These are phyloP conservation scores for Clarireedia paspali DNA, from an alignment of 2,329 filamentous ascomycete species.

Conservation along the genomic window DNA sequence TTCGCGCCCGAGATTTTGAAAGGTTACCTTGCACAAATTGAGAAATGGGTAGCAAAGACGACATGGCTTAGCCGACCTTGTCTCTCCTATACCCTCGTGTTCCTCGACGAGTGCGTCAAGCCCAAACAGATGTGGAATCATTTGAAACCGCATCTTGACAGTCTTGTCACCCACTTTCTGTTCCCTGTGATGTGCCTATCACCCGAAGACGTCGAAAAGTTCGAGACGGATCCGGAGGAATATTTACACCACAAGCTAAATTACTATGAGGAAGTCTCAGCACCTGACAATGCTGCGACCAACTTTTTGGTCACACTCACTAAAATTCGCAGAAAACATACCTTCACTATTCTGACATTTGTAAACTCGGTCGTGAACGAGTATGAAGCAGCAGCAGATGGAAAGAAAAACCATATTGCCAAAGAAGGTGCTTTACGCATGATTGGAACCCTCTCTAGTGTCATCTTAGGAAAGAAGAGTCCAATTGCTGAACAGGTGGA, in stretches of 20 bases:
- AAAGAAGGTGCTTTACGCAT: slow-evolving; percentile 96
- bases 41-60: slow-evolving; percentile 94
- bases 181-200: slow-evolving; percentile 93
- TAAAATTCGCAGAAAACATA: slow-evolving; percentile 91
- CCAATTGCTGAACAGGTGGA: slow-evolving; percentile 96
- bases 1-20: slow-evolving; percentile 96
- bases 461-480: slow-evolving; percentile 96
- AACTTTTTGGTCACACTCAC: slow-evolving; percentile 95
- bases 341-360: slow-evolving; percentile 88
- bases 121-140: slow-evolving; percentile 96
- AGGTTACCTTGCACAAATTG: slow-evolving; percentile 87
- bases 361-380: slow-evolving; percentile 92
- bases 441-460: slow-evolving; percentile 90
- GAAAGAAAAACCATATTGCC: slow-evolving; percentile 86
- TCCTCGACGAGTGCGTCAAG: slow-evolving; percentile 93
- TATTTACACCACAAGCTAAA: slow-evolving; percentile 97
- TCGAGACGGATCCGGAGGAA: slow-evolving; percentile 89
- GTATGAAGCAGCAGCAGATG: slow-evolving; percentile 76
- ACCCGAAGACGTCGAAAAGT: slow-evolving; percentile 87
- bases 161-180: slow-evolving; percentile 86
- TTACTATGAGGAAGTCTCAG: slow-evolving; percentile 93
- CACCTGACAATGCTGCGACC: slow-evolving; percentile 89
- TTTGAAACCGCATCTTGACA: slow-evolving; percentile 87
- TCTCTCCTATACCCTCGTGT: slow-evolving; percentile 86
- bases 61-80: slow-evolving; percentile 93